phyloP scores from a whole-genome alignment of 495 filamentous ascomycete genomes.

The Choiromyces venosus region DNA sequence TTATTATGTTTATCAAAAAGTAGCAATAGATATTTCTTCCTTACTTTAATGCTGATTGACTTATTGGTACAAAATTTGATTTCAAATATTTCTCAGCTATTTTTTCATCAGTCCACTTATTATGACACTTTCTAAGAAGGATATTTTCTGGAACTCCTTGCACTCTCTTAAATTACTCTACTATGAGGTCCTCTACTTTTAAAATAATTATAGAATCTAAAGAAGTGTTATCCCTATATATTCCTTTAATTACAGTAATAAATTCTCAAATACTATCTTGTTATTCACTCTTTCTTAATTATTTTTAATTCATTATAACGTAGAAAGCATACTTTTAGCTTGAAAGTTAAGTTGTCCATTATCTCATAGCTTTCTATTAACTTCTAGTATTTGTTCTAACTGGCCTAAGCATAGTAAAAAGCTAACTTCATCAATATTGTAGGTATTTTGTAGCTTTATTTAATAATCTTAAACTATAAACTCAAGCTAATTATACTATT shows the following conservation, averaged over 20 bases:
- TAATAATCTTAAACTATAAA: no score
- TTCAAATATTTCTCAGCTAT: not conserved
- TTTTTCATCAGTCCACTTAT: not conserved
- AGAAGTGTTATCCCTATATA: not conserved
- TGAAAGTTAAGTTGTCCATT: no score
- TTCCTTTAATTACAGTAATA: not conserved
- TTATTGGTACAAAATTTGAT: not conserved
- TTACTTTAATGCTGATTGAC: not conserved
- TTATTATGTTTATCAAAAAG: slow-evolving; percentile 1
- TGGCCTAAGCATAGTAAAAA: no score
- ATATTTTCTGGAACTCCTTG: not conserved
- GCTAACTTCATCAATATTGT: no score
- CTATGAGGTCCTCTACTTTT: no score
- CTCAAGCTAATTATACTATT: no score
- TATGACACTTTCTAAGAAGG: not conserved
- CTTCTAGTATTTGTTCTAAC: no score
- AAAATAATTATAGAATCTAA: slow-evolving; percentile 4
- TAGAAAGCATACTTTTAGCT: no score
- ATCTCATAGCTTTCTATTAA: no score
- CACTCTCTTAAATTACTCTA: not conserved
- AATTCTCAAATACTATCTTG: no score
- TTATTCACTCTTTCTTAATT: no score
- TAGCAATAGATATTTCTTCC: not conserved
- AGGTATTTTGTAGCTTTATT: not conserved
- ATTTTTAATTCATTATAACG: no score